These are phyloP conservation scores for Chamaecyparis obtusa DNA, from an alignment of 75 land plant genomes.

Conservation along the genomic window DNA sequence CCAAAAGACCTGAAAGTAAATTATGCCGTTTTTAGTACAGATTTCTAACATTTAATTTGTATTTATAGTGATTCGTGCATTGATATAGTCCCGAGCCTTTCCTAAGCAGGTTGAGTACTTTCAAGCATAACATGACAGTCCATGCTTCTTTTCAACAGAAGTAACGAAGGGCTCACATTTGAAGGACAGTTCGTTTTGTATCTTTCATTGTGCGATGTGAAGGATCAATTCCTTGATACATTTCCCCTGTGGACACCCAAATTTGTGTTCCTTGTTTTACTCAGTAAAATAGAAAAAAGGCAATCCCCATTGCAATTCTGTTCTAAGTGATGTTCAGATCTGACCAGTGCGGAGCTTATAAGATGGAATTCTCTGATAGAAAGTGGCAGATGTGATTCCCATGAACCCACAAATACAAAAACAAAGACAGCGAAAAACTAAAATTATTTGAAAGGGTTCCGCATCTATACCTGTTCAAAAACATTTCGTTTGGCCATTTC, in stretches of 20 bases:
- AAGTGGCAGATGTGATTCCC: background rate
- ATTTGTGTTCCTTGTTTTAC: background rate
- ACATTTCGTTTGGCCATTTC: conserved; percentile 65
- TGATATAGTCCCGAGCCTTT: too few relatives aligned
- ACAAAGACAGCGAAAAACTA: background rate
- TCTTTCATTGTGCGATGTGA: background rate
- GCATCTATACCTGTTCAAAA: conserved; percentile 57
- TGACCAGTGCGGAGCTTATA: background rate
- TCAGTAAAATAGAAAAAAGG: background rate
- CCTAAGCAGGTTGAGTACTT: too few relatives aligned
- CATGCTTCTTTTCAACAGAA: too few relatives aligned
- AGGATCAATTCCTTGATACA: background rate
- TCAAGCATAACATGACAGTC: too few relatives aligned
- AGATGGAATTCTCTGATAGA: background rate
- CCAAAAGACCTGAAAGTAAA: too few relatives aligned
- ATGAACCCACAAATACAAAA: background rate
- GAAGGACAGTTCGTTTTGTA: background rate
- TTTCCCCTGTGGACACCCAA: background rate
- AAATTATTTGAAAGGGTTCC: background rate
- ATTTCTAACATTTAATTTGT: too few relatives aligned
- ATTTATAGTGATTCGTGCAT: too few relatives aligned
- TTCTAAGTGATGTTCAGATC: background rate
- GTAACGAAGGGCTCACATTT: background rate
- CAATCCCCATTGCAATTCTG: background rate
- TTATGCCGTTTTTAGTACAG: too few relatives aligned